A percentile compares a stretch with the other conserved stretches of the same genome.
Conservation (phyloP, 2,329 filamentous ascomycete species). For the Clarireedia paspali region DNA sequence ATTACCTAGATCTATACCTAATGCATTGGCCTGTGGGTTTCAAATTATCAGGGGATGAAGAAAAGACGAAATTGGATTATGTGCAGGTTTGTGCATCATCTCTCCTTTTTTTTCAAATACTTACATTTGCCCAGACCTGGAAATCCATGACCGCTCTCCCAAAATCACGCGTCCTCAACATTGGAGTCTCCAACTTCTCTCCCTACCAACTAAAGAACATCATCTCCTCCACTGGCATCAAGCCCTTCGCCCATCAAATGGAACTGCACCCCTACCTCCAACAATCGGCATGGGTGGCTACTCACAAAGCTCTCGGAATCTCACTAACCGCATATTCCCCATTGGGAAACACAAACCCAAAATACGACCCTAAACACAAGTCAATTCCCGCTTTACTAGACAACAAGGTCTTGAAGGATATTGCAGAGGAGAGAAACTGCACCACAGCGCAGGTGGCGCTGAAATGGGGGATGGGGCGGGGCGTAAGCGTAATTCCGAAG, state of each 20-base stretch:
- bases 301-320: constrained; percentile 26
- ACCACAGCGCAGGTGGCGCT: constrained; percentile 38
- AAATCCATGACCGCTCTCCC: constrained; percentile 58
- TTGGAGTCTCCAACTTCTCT: constrained; percentile 79
- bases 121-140: constrained; percentile 60
- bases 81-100: background rate
- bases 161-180: constrained; percentile 65
- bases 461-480: constrained; percentile 40
- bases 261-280: constrained; percentile 74
- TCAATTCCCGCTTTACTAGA: background rate
- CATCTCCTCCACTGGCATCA: constrained; percentile 31
- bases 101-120: too few relatives aligned
- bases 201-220: constrained; percentile 29
- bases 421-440: background rate
- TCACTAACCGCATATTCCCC: constrained; percentile 31
- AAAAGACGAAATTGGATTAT: constrained; percentile 32
- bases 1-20: constrained; percentile 62
- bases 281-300: constrained; percentile 33
- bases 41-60: background rate
- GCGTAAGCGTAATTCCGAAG: constrained; percentile 44
- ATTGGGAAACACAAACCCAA: constrained; percentile 39
- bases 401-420: background rate
- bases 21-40: constrained; percentile 58
- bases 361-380: background rate
- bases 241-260: constrained; percentile 69